phyloP scores from a whole-genome alignment of 192 early-diverging fungal species.

The Umbelopsis vinacea region DNA sequence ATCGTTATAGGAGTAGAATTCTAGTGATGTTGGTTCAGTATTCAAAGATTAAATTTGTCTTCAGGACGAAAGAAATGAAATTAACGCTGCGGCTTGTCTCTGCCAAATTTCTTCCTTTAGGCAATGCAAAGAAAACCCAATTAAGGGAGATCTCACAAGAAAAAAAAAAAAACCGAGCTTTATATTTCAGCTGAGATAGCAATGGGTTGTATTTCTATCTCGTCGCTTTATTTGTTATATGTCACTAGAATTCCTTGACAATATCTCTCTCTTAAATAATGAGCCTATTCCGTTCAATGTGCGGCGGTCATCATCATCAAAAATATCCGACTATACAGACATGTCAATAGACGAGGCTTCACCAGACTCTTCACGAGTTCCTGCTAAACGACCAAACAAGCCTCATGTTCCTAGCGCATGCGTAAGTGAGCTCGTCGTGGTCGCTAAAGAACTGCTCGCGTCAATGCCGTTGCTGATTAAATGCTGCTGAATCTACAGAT shows the following conservation, averaged over 20 bases:
- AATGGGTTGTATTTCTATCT: background rate
- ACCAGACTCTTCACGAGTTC: background rate
- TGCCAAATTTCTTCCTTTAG: too few relatives aligned
- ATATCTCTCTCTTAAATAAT: slow-evolving; percentile 23
- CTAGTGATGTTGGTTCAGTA: too few relatives aligned
- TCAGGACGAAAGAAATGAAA: too few relatives aligned
- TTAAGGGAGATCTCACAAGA: slow-evolving; percentile 6
- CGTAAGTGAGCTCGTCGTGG: slow-evolving; percentile 28
- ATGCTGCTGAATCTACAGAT: slow-evolving; percentile 29
- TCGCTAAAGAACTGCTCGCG: background rate
- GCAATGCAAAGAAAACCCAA: background rate
- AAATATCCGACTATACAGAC: slow-evolving; percentile 11
- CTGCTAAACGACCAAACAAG: slow-evolving; percentile 52
- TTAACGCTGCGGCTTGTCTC: too few relatives aligned
- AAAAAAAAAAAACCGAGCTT: slow-evolving; percentile 16
- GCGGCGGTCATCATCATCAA: slow-evolving; percentile 6
- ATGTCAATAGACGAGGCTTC: slow-evolving; percentile 13
- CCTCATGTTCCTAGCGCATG: slow-evolving; percentile 87
- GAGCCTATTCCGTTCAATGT: slow-evolving; percentile 6
- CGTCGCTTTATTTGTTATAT: slow-evolving; percentile 13
- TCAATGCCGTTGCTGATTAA: background rate
- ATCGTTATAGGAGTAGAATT: too few relatives aligned
- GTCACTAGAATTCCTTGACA: slow-evolving; percentile 12
- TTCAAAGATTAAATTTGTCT: too few relatives aligned
- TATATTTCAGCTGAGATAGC: slow-evolving; percentile 1